phyloP scores from a whole-genome alignment of 768 basidiomycete species.

The Crucibulum laeve region DNA sequence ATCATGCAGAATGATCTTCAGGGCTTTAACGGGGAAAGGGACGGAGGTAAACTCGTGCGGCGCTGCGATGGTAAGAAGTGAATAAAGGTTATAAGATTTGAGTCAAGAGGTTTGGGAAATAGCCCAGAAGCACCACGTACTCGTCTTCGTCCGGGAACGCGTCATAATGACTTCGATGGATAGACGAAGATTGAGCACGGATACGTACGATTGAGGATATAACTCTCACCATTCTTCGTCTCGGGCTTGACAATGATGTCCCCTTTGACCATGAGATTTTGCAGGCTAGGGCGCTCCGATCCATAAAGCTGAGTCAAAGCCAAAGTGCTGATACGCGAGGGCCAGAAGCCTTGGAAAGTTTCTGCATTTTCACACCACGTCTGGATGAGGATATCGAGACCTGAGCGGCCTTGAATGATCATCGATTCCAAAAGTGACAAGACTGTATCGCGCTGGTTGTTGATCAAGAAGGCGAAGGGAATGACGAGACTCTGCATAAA shows the following conservation, averaged over 20 bases:
- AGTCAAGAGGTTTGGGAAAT: slow-evolving; percentile 17
- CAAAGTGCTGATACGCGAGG: slow-evolving; percentile 78
- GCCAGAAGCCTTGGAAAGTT: slow-evolving; percentile 95
- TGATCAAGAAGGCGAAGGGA: slow-evolving; percentile 91
- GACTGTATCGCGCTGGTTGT: slow-evolving; percentile 80
- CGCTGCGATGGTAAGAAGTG: slow-evolving; percentile 35
- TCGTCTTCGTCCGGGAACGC: slow-evolving; percentile 80
- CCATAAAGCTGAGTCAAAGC: slow-evolving; percentile 74
- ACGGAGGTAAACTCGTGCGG: slow-evolving; percentile 86
- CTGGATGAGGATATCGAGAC: slow-evolving; percentile 83
- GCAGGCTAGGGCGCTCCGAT: slow-evolving; percentile 62
- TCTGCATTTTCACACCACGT: slow-evolving; percentile 95
- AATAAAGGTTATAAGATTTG: slow-evolving; percentile 43
- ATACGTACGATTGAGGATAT: slow-evolving; percentile 7
- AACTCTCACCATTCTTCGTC: slow-evolving; percentile 73
- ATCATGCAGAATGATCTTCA: slow-evolving; percentile 86
- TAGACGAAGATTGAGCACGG: slow-evolving; percentile 18
- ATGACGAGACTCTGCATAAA: slow-evolving; percentile 71
- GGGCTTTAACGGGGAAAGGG: slow-evolving; percentile 86
- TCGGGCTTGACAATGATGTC: slow-evolving; percentile 83
- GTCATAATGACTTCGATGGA: slow-evolving; percentile 85
- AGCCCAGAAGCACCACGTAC: slow-evolving; percentile 41
- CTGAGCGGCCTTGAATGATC: slow-evolving; percentile 53
- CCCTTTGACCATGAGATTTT: slow-evolving; percentile 77
- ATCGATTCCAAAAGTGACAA: slow-evolving; percentile 73